These are phyloP conservation scores for Chlamydomonas applanata DNA, from an alignment of 139 green algal species.

Conservation along the genomic window DNA sequence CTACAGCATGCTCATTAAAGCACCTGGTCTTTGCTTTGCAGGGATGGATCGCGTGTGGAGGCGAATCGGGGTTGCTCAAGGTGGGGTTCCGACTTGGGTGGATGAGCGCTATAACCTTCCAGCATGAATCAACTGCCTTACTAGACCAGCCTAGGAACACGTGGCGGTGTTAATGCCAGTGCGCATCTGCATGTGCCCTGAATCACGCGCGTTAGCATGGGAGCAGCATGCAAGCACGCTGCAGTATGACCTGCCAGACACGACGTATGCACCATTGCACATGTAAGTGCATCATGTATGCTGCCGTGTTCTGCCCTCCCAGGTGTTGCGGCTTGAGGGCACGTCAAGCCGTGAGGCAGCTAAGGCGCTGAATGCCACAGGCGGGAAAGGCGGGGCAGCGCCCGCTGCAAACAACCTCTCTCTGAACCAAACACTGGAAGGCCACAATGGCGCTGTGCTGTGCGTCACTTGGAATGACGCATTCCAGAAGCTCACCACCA, in stretches of 20 bases:
- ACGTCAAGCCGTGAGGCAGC: slow-evolving; percentile 34
- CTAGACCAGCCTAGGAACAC: too few species aligned
- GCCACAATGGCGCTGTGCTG: slow-evolving; percentile 65
- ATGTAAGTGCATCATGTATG: background rate
- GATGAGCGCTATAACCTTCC: too few species aligned
- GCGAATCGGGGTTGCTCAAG: slow-evolving; percentile 80
- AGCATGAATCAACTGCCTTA: too few species aligned
- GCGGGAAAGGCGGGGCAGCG: background rate
- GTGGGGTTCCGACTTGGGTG: too few species aligned
- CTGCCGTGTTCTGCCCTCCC: background rate
- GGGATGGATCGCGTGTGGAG: slow-evolving; percentile 78
- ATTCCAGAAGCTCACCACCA: slow-evolving; percentile 80
- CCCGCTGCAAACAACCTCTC: slow-evolving; percentile 46
- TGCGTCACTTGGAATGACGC: slow-evolving; percentile 72
- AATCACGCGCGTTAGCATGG: too few species aligned
- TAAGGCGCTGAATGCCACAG: slow-evolving; percentile 25
- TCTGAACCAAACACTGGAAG: slow-evolving; percentile 79
- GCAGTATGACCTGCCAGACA: too few species aligned
- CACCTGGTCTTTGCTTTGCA: background rate
- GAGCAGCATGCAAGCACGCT: too few species aligned
- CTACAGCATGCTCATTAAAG: background rate
- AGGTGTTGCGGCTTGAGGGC: slow-evolving; percentile 57
- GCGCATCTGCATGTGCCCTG: too few species aligned
- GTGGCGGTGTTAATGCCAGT: too few species aligned
- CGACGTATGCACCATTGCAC: too few species aligned